phyloP scores from a whole-genome alignment of 768 basidiomycete species.

The Lactarius hengduanensis region DNA sequence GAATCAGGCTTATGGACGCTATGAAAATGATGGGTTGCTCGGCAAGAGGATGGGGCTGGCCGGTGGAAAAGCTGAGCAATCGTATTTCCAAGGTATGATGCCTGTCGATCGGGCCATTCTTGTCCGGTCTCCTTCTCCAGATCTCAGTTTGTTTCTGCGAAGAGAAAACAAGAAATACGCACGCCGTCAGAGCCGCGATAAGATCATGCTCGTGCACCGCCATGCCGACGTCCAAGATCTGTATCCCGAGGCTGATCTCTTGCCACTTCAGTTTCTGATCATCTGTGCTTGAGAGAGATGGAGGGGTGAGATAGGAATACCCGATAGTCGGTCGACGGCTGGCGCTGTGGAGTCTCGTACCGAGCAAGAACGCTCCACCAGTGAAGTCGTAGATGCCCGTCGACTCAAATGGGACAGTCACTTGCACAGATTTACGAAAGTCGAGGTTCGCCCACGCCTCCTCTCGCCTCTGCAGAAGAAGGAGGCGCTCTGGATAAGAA shows the following conservation, averaged over 20 bases:
- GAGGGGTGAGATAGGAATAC: constrained; percentile 21
- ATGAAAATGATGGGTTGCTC: constrained; percentile 21
- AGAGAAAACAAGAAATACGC: not conserved
- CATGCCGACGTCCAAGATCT: constrained; percentile 26
- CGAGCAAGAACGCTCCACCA: constrained; percentile 27
- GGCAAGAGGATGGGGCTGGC: constrained; percentile 24
- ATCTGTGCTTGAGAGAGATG: constrained; percentile 9
- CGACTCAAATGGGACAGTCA: constrained; percentile 21
- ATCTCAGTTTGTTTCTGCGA: not conserved
- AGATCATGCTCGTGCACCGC: constrained; percentile 27
- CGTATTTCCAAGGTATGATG: constrained; percentile 20
- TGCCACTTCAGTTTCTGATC: constrained; percentile 10
- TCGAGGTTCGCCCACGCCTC: constrained; percentile 21
- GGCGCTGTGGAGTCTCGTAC: constrained; percentile 11
- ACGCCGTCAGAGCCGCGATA: constrained; percentile 24
- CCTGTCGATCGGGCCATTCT: not conserved
- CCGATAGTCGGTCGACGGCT: constrained; percentile 16
- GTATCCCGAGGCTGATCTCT: constrained; percentile 5
- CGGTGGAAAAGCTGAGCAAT: constrained; percentile 25
- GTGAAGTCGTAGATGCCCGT: constrained; percentile 30
- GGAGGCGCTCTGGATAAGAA: constrained; percentile 19
- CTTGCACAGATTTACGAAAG: constrained; percentile 6
- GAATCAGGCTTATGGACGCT: constrained; percentile 8
- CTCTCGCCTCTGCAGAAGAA: constrained; percentile 20
- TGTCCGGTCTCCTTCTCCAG: constrained; percentile 12